These are phyloP conservation scores for Globisporangium okanoganense DNA, from an alignment of 352 stramenopile species.

Conservation along the genomic window DNA sequence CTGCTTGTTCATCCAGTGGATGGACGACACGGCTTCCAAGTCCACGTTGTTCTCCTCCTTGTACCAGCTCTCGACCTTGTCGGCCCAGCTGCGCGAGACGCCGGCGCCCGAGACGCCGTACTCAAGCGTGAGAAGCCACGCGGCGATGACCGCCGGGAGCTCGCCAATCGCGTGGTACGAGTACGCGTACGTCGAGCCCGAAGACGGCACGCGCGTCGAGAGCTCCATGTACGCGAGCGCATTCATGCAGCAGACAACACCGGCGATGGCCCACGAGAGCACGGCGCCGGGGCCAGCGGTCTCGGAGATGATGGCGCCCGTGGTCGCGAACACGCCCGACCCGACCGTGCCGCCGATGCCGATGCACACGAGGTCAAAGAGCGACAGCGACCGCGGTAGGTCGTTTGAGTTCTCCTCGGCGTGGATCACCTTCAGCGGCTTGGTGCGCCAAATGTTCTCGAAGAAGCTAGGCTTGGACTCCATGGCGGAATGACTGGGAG, in stretches of 20 bases:
- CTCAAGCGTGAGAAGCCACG: conserved; percentile 89
- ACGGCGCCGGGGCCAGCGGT: conserved; percentile 76
- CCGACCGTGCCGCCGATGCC: conserved; percentile 92
- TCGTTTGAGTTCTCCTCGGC: conserved; percentile 69
- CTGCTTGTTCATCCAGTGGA: conserved; percentile 53
- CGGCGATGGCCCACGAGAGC: conserved; percentile 80
- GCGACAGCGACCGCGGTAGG: conserved; percentile 57
- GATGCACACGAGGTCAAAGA: conserved; percentile 90
- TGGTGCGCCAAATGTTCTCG: conserved; percentile 59
- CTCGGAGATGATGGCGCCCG: conserved; percentile 65
- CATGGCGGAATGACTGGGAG: neutral
- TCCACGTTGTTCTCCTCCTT: conserved; percentile 31
- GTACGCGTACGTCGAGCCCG: conserved; percentile 91
- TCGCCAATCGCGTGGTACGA: conserved; percentile 92
- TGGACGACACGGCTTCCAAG: conserved; percentile 4
- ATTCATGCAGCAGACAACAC: conserved; percentile 74
- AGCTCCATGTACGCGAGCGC: conserved; percentile 91
- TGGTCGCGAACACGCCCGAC: conserved; percentile 89
- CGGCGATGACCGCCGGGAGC: conserved; percentile 87
- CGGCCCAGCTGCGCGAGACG: conserved; percentile 90
- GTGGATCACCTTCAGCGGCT: conserved; percentile 72
- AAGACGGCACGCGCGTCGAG: conserved; percentile 81
- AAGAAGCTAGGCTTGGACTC: conserved; percentile 35
- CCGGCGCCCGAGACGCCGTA: conserved; percentile 89
- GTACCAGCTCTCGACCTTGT: conserved; percentile 83